A percentile compares a stretch with the other conserved stretches of the same genome.
These are phyloP conservation scores for Guyanaporus albipodus DNA, from an alignment of 768 basidiomycete genomes.

Conservation along the genomic window DNA sequence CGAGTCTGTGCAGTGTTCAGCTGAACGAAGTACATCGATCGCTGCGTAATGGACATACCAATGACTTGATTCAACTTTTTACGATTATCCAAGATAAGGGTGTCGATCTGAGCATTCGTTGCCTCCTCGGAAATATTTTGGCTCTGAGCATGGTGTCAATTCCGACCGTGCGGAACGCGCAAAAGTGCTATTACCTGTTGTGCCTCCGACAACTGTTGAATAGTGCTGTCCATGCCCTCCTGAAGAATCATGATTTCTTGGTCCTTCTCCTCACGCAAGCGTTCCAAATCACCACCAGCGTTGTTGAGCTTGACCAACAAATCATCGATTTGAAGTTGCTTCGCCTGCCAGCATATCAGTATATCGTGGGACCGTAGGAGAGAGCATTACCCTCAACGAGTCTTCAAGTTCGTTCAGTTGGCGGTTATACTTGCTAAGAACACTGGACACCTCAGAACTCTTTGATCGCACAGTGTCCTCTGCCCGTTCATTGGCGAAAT, in stretches of 20 bases:
- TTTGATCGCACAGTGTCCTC: constrained; percentile 90
- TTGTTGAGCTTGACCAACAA: constrained; percentile 76
- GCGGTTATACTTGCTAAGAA: constrained; percentile 92
- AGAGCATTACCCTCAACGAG: constrained; percentile 69
- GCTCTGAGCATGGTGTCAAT: constrained; percentile 43
- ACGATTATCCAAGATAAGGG: constrained; percentile 90
- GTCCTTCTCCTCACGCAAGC: constrained; percentile 90
- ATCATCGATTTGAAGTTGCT: constrained; percentile 96
- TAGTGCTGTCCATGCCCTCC: constrained; percentile 90
- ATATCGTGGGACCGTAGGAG: neutral
- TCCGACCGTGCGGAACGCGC: neutral
- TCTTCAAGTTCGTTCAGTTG: constrained; percentile 97
- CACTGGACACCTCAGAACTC: constrained; percentile 84
- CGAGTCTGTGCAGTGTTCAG: constrained; percentile 60
- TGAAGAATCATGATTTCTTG: constrained; percentile 94
- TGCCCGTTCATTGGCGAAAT: constrained; percentile 96
- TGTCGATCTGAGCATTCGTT: constrained; percentile 96
- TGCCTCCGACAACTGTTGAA: constrained; percentile 81
- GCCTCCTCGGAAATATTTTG: constrained; percentile 85
- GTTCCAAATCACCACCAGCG: constrained; percentile 71
- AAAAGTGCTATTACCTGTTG: constrained; percentile 63
- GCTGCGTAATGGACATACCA: constrained; percentile 42
- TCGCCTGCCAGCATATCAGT: constrained; percentile 52
- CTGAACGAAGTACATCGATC: constrained; percentile 7
- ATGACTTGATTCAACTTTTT: constrained; percentile 99